A percentile compares a stretch with the other conserved stretches of the same genome.
These are phyloP conservation scores for Puccinia novopanici DNA, from an alignment of 1,284 basidiomycete genomes.

Conservation along the genomic window DNA sequence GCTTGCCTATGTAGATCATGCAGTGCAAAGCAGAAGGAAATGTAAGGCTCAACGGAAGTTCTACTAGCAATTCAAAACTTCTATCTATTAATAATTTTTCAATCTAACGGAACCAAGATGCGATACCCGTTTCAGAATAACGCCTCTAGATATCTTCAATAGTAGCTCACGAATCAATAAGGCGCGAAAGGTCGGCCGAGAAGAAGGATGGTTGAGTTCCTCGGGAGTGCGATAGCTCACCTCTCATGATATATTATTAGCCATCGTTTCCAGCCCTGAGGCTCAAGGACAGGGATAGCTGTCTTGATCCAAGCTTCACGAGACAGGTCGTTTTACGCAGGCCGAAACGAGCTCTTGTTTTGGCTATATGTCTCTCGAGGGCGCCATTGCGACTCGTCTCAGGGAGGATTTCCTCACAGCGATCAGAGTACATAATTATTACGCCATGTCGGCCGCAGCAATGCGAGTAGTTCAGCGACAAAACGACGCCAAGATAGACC, in stretches of 20 bases:
- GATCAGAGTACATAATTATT: neutral
- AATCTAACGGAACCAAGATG: neutral
- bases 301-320: neutral
- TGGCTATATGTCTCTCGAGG: neutral
- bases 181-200: no score
- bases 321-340: neutral
- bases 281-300: neutral
- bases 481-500: neutral
- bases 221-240: neutral
- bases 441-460: neutral
- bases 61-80: neutral
- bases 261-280: neutral
- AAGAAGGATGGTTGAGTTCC: neutral
- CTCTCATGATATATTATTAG: neutral
- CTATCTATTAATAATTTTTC: neutral
- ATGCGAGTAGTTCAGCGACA: neutral
- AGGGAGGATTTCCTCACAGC: neutral
- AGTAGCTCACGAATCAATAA: neutral
- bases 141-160: neutral
- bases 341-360: neutral
- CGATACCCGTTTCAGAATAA: slow-evolving; percentile 6
- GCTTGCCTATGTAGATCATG: neutral
- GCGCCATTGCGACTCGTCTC: slow-evolving; percentile 5
- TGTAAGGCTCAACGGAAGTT: neutral
- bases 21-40: neutral